phyloP scores from a whole-genome alignment of 169 alveolate species.

The Cytauxzoon felis region DNA sequence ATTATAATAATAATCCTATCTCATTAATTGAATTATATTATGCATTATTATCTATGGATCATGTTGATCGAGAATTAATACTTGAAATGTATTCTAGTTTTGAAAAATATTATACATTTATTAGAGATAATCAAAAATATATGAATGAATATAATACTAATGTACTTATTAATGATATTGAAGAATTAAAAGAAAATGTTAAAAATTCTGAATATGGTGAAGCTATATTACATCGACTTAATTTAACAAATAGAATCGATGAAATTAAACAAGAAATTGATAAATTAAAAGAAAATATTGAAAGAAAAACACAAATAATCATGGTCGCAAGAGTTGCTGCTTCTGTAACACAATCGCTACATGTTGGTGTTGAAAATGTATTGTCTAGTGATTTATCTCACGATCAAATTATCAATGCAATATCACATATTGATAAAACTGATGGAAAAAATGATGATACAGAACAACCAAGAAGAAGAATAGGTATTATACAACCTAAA shows the following conservation, averaged over 20 bases:
- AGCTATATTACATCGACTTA: constrained; percentile 12
- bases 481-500: no score
- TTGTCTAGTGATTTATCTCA: constrained; percentile 23
- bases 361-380: constrained; percentile 49
- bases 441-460: no score
- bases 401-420: constrained; percentile 40
- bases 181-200: not conserved
- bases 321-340: constrained; percentile 33
- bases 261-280: constrained; percentile 18
- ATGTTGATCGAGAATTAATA: constrained; percentile 14
- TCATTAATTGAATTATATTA: constrained; percentile 35
- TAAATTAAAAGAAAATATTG: constrained; percentile 2
- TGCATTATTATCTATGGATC: constrained; percentile 42
- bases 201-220: constrained; percentile 4
- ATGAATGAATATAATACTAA: not conserved
- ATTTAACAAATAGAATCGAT: not conserved
- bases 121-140: not conserved
- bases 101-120: constrained; percentile 10
- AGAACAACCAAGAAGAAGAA: no score
- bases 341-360: constrained; percentile 37
- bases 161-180: not conserved
- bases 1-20: constrained; percentile 41
- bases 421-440: no score
- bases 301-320: constrained; percentile 10
- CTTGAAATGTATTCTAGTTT: constrained; percentile 13